phyloP scores from a whole-genome alignment of 148 eudicot species.

The Camellia granthamiana region DNA sequence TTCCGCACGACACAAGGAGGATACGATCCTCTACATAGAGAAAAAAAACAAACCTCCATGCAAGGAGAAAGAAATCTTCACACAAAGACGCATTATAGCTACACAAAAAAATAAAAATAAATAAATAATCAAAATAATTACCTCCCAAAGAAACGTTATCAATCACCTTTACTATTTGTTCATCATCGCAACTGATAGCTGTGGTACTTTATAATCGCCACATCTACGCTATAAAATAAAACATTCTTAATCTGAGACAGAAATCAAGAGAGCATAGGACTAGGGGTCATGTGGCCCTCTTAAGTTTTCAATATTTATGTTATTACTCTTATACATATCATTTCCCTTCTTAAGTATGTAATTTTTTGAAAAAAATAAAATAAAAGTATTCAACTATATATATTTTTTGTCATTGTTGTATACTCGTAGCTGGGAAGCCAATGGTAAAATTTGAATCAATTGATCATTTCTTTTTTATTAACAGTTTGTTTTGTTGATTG shows the following conservation, averaged over 20 bases:
- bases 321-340: no score
- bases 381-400: no score
- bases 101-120: background rate
- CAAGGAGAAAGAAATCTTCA: background rate
- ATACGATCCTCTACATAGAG: no score
- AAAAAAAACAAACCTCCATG: background rate
- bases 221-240: no score
- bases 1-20: background rate
- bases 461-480: background rate
- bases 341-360: background rate
- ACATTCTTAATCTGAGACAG: background rate
- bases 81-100: background rate
- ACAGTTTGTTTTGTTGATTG: background rate
- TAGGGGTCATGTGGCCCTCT: background rate
- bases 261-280: no score
- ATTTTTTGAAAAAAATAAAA: no score
- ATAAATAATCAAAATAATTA: background rate
- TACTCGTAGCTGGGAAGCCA: background rate
- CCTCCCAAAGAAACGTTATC: background rate
- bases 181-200: background rate
- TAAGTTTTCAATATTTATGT: no score
- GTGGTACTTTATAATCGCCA: background rate
- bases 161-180: background rate
- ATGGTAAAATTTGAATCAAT: no score
- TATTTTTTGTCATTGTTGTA: background rate